phyloP scores from a whole-genome alignment of 2,329 filamentous ascomycete species.

The Zalaria sp. region DNA sequence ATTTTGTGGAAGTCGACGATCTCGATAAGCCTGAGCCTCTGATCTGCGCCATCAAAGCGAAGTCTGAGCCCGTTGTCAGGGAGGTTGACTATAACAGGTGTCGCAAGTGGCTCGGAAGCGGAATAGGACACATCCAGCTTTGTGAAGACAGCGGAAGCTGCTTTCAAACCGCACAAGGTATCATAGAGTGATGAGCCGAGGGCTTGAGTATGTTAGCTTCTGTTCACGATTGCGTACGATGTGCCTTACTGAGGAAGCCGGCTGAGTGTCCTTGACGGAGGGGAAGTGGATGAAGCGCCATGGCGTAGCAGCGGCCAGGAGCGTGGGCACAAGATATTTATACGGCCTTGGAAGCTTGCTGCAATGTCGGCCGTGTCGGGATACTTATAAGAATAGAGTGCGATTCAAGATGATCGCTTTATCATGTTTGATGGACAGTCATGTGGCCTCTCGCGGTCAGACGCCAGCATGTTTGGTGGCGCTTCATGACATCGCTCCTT shows the following conservation, averaged over 20 bases:
- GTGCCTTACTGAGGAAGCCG: slow-evolving; percentile 2
- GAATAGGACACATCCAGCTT: slow-evolving; percentile 75
- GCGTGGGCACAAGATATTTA: too few species aligned
- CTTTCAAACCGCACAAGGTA: slow-evolving; percentile 73
- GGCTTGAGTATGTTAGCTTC: slow-evolving; percentile 33
- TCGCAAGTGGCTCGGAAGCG: slow-evolving; percentile 54
- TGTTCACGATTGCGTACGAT: not conserved
- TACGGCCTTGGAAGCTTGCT: too few species aligned
- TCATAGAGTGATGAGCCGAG: slow-evolving; percentile 88
- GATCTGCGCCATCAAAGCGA: slow-evolving; percentile 86
- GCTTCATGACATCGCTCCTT: not conserved
- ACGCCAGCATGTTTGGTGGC: not conserved
- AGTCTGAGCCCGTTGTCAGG: slow-evolving; percentile 78
- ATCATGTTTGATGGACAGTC: not conserved
- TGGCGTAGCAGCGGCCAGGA: too few species aligned
- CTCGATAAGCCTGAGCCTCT: slow-evolving; percentile 81
- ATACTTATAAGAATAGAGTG: not conserved
- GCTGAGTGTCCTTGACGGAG: too few species aligned
- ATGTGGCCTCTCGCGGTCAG: not conserved
- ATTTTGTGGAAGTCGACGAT: slow-evolving; percentile 80
- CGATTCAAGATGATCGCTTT: not conserved
- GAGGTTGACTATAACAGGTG: slow-evolving; percentile 62
- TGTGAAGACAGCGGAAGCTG: slow-evolving; percentile 69
- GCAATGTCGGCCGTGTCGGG: too few species aligned
- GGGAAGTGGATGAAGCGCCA: too few species aligned